Evolutionary conservation across 208 protist genomes (phyloP).

Genomic region (Trypanosoma avium): DNA sequence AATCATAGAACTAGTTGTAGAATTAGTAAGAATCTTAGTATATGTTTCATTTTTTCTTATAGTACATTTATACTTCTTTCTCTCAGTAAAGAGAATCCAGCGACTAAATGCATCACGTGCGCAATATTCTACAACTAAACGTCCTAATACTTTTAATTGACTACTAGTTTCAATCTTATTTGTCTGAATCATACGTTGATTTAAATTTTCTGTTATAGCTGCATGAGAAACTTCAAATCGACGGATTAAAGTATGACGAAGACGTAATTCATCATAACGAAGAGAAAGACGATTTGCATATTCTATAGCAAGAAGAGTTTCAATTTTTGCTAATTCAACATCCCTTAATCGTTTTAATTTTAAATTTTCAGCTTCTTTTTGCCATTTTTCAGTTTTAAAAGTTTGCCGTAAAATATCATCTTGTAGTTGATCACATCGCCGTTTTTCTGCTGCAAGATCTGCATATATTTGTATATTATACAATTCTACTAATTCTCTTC

Average conservation of each 20-base stretch:
- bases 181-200: slow-evolving; percentile 11
- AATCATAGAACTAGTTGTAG: too few relatives aligned
- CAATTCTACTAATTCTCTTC: background rate
- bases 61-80: slow-evolving; percentile 12
- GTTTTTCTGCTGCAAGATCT: background rate
- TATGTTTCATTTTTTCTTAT: slow-evolving; percentile 10
- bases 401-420: background rate
- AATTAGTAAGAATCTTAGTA: too few relatives aligned
- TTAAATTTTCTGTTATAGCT: background rate
- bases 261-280: slow-evolving; percentile 24
- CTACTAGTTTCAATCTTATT: background rate
- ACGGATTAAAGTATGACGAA: slow-evolving; percentile 13
- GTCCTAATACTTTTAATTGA: slow-evolving; percentile 22
- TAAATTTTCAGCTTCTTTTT: background rate
- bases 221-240: slow-evolving; percentile 9
- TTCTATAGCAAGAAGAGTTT: slow-evolving; percentile 3
- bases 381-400: background rate
- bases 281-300: slow-evolving; percentile 10
- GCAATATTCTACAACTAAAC: slow-evolving; percentile 51
- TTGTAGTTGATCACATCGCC: background rate
- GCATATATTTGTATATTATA: background rate
- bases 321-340: background rate
- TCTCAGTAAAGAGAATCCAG: slow-evolving; percentile 33
- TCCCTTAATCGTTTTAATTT: background rate
- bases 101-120: slow-evolving; percentile 31